Percentiles rank a stretch among this genome's conserved stretches.
Evolutionary conservation across 2,329 filamentous ascomycete genomes (phyloP).

Genomic region (Apiospora saccharicola): DNA sequence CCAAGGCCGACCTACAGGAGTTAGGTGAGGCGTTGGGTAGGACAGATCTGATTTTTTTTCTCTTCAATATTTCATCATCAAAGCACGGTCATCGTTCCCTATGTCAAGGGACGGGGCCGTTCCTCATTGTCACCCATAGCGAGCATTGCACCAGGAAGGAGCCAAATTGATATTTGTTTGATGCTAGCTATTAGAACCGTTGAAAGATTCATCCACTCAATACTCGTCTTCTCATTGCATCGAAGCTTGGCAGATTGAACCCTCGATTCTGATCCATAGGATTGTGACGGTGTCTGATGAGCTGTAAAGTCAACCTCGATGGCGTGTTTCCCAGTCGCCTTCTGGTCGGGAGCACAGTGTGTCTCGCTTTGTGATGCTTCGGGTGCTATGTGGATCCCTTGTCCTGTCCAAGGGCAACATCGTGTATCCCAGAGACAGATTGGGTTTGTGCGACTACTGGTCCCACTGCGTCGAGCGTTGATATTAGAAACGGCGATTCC

Average conservation of each 20-base stretch:
- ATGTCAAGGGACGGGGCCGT: not conserved
- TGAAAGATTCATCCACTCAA: not conserved
- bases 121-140: constrained; percentile 5
- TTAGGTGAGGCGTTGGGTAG: constrained; percentile 9
- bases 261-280: not conserved
- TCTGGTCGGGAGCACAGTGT: not conserved
- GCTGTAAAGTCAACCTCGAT: not conserved
- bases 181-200: not conserved
- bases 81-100: not conserved
- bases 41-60: constrained; percentile 13
- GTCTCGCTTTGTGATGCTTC: not conserved
- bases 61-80: not conserved
- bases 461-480: not conserved
- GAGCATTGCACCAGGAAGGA: constrained; percentile 9
- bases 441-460: not conserved
- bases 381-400: too few species aligned
- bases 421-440: not conserved
- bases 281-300: not conserved
- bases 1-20: constrained; percentile 14
- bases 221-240: not conserved
- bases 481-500: not conserved
- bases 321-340: not conserved
- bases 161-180: constrained; percentile 17
- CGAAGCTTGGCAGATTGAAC: not conserved
- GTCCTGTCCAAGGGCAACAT: not conserved